phyloP scores from a whole-genome alignment of 148 eudicot genomes.

The Nepenthes gracilis region DNA sequence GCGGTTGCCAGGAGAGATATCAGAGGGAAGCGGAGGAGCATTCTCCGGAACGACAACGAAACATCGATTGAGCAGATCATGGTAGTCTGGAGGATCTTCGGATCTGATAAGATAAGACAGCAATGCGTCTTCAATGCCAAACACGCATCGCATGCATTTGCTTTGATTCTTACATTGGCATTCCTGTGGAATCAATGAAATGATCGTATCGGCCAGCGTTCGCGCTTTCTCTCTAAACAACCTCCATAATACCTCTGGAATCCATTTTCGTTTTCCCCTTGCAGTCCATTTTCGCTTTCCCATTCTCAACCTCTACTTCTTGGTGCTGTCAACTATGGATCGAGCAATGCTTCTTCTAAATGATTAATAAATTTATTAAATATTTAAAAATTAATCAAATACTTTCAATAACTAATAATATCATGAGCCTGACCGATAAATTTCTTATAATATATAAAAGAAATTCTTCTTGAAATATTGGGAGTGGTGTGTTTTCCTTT shows the following conservation, averaged over 20 bases:
- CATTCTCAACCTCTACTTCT: no score
- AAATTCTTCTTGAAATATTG: no score
- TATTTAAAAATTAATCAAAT: no score
- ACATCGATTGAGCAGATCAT: slow-evolving; percentile 37
- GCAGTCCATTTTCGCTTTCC: background rate
- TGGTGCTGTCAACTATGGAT: no score
- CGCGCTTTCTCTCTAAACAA: slow-evolving; percentile 33
- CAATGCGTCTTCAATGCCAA: slow-evolving; percentile 13
- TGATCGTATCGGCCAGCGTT: slow-evolving; percentile 41
- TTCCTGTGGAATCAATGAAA: slow-evolving; percentile 28
- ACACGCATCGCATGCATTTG: slow-evolving; percentile 29
- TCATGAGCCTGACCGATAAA: no score
- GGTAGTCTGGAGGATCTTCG: slow-evolving; percentile 42
- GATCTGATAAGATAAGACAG: slow-evolving; percentile 35
- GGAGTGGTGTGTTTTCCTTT: no score
- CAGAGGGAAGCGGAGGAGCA: slow-evolving; percentile 39
- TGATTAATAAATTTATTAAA: no score
- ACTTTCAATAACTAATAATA: no score
- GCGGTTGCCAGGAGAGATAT: slow-evolving; percentile 15
- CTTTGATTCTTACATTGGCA: slow-evolving; percentile 33
- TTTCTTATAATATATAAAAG: no score
- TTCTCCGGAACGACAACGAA: slow-evolving; percentile 41
- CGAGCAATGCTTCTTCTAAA: no score
- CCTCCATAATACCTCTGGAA: slow-evolving; percentile 57
- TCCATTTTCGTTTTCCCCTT: slow-evolving; percentile 19